These are phyloP conservation scores for Lasiosphaeriaceae sp. DNA, from an alignment of 495 filamentous ascomycete species.

Conservation along the genomic window DNA sequence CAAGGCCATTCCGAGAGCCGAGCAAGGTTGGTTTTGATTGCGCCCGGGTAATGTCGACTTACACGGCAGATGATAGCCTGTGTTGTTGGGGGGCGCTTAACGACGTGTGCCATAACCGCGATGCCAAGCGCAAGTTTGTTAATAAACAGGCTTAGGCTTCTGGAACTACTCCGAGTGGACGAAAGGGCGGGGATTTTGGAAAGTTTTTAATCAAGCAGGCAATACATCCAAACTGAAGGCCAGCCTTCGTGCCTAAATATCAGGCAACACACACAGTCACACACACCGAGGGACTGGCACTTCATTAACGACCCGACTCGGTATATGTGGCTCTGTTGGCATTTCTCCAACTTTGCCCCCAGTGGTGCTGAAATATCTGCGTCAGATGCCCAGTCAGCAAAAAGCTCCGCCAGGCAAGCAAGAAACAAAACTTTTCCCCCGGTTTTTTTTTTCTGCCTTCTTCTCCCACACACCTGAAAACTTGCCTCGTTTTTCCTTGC, in stretches of 20 bases:
- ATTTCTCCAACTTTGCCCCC: neutral
- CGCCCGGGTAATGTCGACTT: slow-evolving; percentile 12
- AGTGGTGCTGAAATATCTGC: neutral
- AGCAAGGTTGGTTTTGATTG: slow-evolving; percentile 14
- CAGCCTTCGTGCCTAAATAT: slow-evolving; percentile 10
- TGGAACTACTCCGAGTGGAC: neutral
- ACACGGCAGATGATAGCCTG: neutral
- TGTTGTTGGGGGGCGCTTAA: neutral
- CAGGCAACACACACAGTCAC: too few relatives aligned
- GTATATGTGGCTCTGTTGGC: slow-evolving; percentile 19
- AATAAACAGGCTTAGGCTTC: too few relatives aligned
- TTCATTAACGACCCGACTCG: neutral
- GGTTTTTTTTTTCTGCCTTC: neutral
- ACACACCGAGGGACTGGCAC: slow-evolving; percentile 10
- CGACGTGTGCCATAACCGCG: neutral
- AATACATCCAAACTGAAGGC: slow-evolving; percentile 6
- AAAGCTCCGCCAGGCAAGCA: neutral
- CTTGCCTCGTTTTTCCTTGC: too few relatives aligned
- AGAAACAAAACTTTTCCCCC: neutral
- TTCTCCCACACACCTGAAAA: too few relatives aligned
- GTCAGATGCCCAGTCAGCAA: neutral
- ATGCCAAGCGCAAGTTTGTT: neutral
- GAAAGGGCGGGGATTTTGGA: neutral
- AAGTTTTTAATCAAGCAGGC: slow-evolving; percentile 3
- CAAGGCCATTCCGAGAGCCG: slow-evolving; percentile 24